Base-by-base conservation (phyloP, 2,329 filamentous ascomycete species). In the Tetracladium maxilliforme region DNA sequence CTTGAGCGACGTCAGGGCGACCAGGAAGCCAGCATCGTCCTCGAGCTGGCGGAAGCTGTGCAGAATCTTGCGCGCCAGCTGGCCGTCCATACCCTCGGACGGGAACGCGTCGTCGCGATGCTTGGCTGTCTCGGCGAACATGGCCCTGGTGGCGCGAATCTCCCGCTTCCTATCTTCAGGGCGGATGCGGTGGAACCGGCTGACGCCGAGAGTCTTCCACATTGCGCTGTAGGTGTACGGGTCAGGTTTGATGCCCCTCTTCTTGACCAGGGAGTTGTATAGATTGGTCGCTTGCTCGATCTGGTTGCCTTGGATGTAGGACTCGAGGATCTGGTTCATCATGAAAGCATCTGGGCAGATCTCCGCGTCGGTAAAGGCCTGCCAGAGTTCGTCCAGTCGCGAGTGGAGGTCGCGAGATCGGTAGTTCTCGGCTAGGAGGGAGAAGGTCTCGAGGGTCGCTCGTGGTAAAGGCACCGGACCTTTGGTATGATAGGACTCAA, bases 371-470 rank as follows among this genome's bases (percentile, higher is more conserved):
- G 58, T 52, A 33, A 82, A 70, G 3, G 69, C 67, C 16, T 65
- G 56, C 48, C 70, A 73, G 5, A 87, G 54, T 25, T 62, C 53
- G 23, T 65, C 52, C 25, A 82, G 59, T 28, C 62, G 61, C 10
- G 52, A 44, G 19, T 71, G 62, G 11, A 75, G 58, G 10, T 63
- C 57, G 11, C 73, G 66, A 21, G 69, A 55, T 25, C 68, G 67
- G 41, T 83, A 87, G 42, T 80, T 70, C 30, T 79, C 64, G 2
- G 82, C 66, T 16, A 90, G 56, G 9, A 90, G 60, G 4, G 67
- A 74, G 42, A 87, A 87, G 0, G 81, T 90, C 48, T 90, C 81
- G 21, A 78, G 61, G 4, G 65, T 83, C 4, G 79, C 81, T 22
- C 59, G 54, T 61, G 76, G 58, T 4, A 58, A 53, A 38, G 20